phyloP scores from a whole-genome alignment of 441 rosid species.

The Viola pubescens region DNA sequence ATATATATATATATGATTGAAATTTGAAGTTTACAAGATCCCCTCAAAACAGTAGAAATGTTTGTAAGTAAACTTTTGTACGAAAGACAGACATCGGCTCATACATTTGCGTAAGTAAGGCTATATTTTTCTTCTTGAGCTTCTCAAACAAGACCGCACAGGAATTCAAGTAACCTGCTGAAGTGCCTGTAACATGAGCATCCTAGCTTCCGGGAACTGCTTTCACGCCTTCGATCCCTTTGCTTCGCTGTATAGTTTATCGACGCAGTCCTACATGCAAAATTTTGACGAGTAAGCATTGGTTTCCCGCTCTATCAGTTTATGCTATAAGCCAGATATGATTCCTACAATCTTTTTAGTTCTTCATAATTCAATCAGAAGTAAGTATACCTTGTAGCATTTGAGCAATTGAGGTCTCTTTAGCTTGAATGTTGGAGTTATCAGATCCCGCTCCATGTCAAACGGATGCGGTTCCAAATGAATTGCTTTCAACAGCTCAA shows the following conservation, averaged over 20 bases:
- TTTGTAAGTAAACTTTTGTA: no score
- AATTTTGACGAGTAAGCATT: not conserved
- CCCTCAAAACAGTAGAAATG: no score
- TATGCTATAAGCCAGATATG: not conserved
- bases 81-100: constrained; percentile 4
- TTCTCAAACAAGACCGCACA: not conserved
- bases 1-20: not conserved
- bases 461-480: constrained; percentile 68
- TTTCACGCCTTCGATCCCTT: constrained; percentile 45
- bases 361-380: not conserved
- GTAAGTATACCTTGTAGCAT: constrained; percentile 49
- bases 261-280: constrained; percentile 44
- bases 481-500: constrained; percentile 74
- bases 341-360: not conserved
- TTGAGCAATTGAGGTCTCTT: constrained; percentile 87
- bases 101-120: not conserved
- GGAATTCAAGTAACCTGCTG: no score
- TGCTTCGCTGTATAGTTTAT: constrained; percentile 61
- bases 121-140: constrained; percentile 1
- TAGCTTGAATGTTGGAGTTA: constrained; percentile 80
- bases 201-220: constrained; percentile 10
- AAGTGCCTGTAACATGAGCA: not conserved
- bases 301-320: not conserved
- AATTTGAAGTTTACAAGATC: not conserved
- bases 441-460: constrained; percentile 70